These are phyloP conservation scores for Starmerella lactis-condensi DNA, from an alignment of 805 yeast species.

Conservation along the genomic window DNA sequence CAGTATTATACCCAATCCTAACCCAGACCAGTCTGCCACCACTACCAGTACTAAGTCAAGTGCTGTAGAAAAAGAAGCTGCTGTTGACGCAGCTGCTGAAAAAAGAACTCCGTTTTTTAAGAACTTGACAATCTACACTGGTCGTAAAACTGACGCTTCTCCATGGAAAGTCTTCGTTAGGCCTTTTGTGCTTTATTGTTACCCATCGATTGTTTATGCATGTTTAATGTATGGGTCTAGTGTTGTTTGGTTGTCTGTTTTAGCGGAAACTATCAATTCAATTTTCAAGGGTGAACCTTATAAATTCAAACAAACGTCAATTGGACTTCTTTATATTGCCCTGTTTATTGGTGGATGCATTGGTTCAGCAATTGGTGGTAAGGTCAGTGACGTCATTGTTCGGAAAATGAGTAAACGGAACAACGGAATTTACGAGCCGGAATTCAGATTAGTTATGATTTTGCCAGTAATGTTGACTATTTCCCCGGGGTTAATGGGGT, in stretches of 20 bases:
- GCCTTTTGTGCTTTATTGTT: conserved; percentile 32
- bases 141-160: conserved; percentile 32
- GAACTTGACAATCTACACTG: conserved; percentile 29
- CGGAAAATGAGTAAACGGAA: conserved; percentile 30
- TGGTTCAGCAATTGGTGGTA: conserved; percentile 39
- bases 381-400: conserved; percentile 32
- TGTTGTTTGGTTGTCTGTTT: conserved; percentile 45
- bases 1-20: not conserved
- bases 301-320: conserved; percentile 28
- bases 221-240: conserved; percentile 36
- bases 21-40: not conserved
- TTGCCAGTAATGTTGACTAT: conserved; percentile 30
- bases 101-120: conserved; percentile 18
- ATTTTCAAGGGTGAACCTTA: conserved; percentile 32
- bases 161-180: conserved; percentile 40
- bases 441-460: conserved; percentile 37
- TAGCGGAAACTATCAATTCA: conserved; percentile 37
- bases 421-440: conserved; percentile 44
- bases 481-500: conserved; percentile 39
- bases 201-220: conserved; percentile 36
- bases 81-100: not conserved
- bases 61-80: too few species aligned
- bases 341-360: conserved; percentile 41
- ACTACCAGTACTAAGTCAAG: not conserved
- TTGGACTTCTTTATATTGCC: conserved; percentile 37